Percentiles rank a stretch among this genome's conserved stretches.
Evolutionary conservation across 2,329 filamentous ascomycete species (phyloP).

Genomic region (Phoma sp.): DNA sequence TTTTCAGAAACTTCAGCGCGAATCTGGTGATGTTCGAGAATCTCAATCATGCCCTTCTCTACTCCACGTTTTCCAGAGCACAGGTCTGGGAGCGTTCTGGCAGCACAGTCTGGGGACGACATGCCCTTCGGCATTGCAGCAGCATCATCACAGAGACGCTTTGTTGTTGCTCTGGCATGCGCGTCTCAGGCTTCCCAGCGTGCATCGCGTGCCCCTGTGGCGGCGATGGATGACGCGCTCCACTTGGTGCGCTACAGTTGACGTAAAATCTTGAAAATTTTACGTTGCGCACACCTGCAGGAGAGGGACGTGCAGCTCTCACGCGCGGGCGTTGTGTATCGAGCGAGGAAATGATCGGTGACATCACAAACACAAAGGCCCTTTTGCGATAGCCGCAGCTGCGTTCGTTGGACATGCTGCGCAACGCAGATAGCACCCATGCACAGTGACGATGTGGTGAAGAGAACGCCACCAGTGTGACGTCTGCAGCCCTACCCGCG

Average conservation of each 20-base stretch:
- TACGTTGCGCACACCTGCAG: conserved; percentile 25
- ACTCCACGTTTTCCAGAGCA: conserved; percentile 15
- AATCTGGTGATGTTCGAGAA: background rate
- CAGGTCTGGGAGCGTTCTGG: conserved; percentile 5
- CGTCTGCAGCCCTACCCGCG: conserved; percentile 20
- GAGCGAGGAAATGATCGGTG: background rate
- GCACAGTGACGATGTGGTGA: conserved; percentile 7
- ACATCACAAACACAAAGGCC: conserved; percentile 4
- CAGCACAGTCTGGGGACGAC: conserved; percentile 13
- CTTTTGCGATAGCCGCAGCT: background rate
- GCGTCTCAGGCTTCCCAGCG: conserved; percentile 10
- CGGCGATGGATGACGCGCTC: conserved; percentile 28
- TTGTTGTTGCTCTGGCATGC: conserved; percentile 14
- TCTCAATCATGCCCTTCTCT: background rate
- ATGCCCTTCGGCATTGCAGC: conserved; percentile 12
- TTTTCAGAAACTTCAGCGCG: conserved; percentile 3
- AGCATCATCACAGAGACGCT: conserved; percentile 10
- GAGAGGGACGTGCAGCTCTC: conserved; percentile 29
- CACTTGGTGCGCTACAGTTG: conserved; percentile 38
- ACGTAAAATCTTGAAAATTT: conserved; percentile 43
- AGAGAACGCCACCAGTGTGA: conserved; percentile 3
- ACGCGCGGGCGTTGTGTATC: conserved; percentile 7
- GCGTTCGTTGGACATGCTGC: background rate
- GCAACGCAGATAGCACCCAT: background rate
- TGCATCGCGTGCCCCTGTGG: conserved; percentile 7